Conservation (phyloP, 2,329 filamentous ascomycete species). For the Fusarium tjaetaba region DNA sequence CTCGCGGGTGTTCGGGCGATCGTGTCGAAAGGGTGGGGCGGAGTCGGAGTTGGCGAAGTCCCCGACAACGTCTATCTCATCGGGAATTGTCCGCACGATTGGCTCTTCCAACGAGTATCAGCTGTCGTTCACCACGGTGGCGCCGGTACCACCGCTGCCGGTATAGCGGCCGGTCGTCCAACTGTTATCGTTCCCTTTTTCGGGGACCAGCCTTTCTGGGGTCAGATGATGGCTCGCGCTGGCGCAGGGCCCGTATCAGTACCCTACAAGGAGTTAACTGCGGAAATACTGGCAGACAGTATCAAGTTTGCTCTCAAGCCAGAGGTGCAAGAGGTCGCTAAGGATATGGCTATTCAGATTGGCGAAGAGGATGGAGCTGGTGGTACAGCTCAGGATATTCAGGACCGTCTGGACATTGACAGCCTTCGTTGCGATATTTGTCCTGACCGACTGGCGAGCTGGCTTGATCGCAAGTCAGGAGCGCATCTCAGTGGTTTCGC, state of each 20-base stretch:
- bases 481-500: constrained; percentile 70
- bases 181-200: constrained; percentile 76
- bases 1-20: constrained; percentile 67
- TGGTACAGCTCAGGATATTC: constrained; percentile 63
- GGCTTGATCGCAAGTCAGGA: constrained; percentile 65
- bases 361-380: constrained; percentile 63
- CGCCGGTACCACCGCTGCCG: constrained; percentile 72
- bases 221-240: constrained; percentile 68
- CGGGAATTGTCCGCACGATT: constrained; percentile 73
- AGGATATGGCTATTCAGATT: constrained; percentile 62
- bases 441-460: constrained; percentile 67
- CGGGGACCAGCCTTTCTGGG: constrained; percentile 74
- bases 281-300: constrained; percentile 63
- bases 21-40: constrained; percentile 73
- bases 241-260: constrained; percentile 69
- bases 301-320: constrained; percentile 63
- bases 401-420: constrained; percentile 63
- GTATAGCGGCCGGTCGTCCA: constrained; percentile 66
- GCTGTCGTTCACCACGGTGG: constrained; percentile 73
- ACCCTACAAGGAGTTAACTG: constrained; percentile 66
- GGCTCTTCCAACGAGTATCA: constrained; percentile 68
- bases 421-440: constrained; percentile 67
- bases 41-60: constrained; percentile 59
- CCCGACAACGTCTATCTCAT: constrained; percentile 67
- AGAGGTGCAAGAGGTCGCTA: constrained; percentile 51